phyloP scores from a whole-genome alignment of 164 flowering plant species.

The Chimonanthus praecox region DNA sequence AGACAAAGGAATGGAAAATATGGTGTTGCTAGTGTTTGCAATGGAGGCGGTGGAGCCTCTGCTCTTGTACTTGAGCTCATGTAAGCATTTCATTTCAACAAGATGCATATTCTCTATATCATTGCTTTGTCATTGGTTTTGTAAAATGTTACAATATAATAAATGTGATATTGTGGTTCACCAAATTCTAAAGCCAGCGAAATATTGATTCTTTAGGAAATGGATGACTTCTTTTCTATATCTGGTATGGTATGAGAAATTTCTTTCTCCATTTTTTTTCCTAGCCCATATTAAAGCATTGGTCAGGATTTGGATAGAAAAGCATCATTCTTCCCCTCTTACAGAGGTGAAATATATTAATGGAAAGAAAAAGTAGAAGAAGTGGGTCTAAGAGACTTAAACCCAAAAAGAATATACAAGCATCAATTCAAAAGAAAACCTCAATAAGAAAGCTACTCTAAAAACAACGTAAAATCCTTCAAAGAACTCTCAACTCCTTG shows the following conservation, averaged over 20 bases:
- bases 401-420: neutral
- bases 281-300: neutral
- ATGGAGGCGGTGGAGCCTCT: constrained; percentile 92
- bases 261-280: neutral
- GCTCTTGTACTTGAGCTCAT: constrained; percentile 72
- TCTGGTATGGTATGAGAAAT: neutral
- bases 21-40: constrained; percentile 71
- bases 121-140: neutral
- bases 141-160: neutral
- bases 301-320: neutral
- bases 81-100: constrained; percentile 43
- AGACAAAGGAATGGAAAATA: constrained; percentile 59
- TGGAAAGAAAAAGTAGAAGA: no score
- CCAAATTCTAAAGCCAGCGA: neutral
- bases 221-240: neutral
- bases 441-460: no score
- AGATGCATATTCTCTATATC: neutral
- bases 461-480: no score
- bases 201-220: neutral
- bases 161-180: neutral
- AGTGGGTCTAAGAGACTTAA: no score
- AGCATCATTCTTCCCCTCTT: neutral
- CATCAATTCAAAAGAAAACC: neutral
- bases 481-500: no score
- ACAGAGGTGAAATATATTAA: no score